Evolutionary conservation across 345 rosid species (phyloP).

Genomic region (Citrus sp.): DNA sequence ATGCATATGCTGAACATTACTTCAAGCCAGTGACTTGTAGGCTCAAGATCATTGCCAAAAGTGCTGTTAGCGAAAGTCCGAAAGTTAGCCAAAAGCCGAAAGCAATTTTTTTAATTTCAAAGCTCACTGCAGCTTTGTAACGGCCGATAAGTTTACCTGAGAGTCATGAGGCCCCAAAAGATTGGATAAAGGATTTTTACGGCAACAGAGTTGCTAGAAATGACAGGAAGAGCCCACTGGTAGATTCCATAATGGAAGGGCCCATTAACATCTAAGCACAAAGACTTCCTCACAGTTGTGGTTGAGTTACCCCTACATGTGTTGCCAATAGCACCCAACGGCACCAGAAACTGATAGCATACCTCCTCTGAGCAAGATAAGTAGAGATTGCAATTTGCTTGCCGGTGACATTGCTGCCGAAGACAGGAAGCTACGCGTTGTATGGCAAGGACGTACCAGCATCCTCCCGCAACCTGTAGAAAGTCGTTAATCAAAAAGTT

Average conservation of each 20-base stretch:
- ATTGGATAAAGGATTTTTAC: constrained; percentile 61
- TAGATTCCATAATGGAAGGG: constrained; percentile 55
- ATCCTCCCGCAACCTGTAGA: constrained; percentile 58
- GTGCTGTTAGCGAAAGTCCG: constrained; percentile 27
- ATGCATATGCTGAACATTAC: constrained; percentile 55
- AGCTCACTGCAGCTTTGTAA: background rate
- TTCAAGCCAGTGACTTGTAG: constrained; percentile 54
- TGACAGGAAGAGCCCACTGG: constrained; percentile 46
- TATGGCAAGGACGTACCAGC: constrained; percentile 60
- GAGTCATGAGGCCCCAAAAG: constrained; percentile 62
- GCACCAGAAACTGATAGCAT: constrained; percentile 37
- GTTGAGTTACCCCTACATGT: constrained; percentile 29
- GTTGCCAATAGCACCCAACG: constrained; percentile 19
- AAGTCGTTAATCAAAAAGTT: background rate
- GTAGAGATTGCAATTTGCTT: constrained; percentile 28
- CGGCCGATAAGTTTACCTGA: constrained; percentile 32
- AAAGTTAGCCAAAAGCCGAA: background rate
- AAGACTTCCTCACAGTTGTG: constrained; percentile 17
- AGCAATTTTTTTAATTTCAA: background rate
- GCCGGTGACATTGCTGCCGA: constrained; percentile 31
- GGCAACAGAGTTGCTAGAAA: constrained; percentile 48
- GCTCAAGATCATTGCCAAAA: constrained; percentile 58
- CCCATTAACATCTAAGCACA: constrained; percentile 46
- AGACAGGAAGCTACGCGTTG: constrained; percentile 48
- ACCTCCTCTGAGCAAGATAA: constrained; percentile 42